Base-by-base conservation (phyloP, 139 green algal species). In the Bryopsis sp. region DNA sequence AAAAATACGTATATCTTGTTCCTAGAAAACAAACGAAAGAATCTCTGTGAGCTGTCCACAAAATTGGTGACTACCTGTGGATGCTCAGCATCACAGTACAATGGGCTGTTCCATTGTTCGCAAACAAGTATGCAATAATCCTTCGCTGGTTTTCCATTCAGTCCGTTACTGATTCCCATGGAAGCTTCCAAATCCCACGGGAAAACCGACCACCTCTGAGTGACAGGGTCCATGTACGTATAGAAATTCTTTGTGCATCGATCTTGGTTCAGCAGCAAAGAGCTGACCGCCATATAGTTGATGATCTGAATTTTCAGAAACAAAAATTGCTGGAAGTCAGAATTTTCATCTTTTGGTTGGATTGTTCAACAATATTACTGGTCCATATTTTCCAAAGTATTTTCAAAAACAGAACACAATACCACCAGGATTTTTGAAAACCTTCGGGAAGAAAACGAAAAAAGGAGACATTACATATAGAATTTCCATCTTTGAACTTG, bases 241-340 rank as follows among this genome's bases (percentile, higher is more conserved):
- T 82, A 89, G 74, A 88, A 97, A 76, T 96, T 96, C 72, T 95
- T 96, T 58, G 88, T 93, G 82, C 89, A 95, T 8, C 91, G 73
- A 76, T 96, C 91, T 76, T 92, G 84, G 77, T 95, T 94, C 39
- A 85, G 67, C 4, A 97, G 57, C 4, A 94, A 47, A 0, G 84
- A 84, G 72, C 92, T 79, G 0, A 81, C 82, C 0, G 89, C 86
- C 83, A 92, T 86, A 58, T 88, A 70, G 48, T 94, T 90, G 37
- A 92, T 84, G 1, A 85, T 61, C 74, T 88, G 77, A 38, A 43
- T 39, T 31, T n/a, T n/a, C n/a, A n/a, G n/a, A n/a, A n/a, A n/a
- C n/a, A n/a, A n/a, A n/a, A n/a, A n/a, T n/a, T n/a, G n/a, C n/a
- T n/a, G n/a, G n/a, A n/a, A n/a, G n/a, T n/a, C n/a, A n/a, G n/a